Evolutionary conservation across 2,329 filamentous ascomycete genomes (phyloP).

Genomic region (Arthrobotrys conoides): DNA sequence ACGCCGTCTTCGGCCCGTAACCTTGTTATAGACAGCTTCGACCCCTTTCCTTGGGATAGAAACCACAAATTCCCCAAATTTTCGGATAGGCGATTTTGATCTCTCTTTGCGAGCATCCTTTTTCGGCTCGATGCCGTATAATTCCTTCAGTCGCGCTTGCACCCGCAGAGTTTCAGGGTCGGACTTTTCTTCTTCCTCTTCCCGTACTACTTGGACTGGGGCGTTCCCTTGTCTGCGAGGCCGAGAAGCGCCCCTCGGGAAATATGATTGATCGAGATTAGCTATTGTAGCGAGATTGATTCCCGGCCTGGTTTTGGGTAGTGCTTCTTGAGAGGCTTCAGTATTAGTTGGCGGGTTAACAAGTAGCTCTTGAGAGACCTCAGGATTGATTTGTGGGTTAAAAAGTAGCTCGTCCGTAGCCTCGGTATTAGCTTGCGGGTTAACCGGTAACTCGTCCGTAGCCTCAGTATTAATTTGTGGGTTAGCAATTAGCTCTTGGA

Average conservation of each 20-base stretch:
- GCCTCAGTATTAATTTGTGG: no score
- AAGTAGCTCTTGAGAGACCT: no score
- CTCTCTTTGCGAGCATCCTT: neutral
- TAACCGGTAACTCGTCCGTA: conserved; percentile 11
- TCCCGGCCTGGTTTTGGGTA: neutral
- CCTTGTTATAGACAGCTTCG: neutral
- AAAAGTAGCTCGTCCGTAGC: conserved; percentile 13
- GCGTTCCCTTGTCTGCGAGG: neutral
- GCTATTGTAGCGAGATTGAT: neutral
- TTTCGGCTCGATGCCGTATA: neutral
- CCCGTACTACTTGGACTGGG: neutral
- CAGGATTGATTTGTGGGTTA: no score
- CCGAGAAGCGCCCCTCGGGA: neutral
- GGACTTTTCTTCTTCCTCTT: neutral
- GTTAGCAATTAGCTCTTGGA: no score
- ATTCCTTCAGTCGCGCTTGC: neutral
- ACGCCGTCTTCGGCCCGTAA: neutral
- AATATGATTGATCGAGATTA: neutral
- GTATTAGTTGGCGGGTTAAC: no score
- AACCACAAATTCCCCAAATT: neutral
- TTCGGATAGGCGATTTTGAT: conserved; percentile 12
- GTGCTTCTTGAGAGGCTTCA: no score
- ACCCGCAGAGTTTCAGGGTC: neutral
- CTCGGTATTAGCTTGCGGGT: no score
- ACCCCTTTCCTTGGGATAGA: conserved; percentile 26